A percentile compares a stretch with the other conserved stretches of the same genome.
Evolutionary conservation across 352 stramenopile species (phyloP).

Genomic region (Pythium aristosporum): DNA sequence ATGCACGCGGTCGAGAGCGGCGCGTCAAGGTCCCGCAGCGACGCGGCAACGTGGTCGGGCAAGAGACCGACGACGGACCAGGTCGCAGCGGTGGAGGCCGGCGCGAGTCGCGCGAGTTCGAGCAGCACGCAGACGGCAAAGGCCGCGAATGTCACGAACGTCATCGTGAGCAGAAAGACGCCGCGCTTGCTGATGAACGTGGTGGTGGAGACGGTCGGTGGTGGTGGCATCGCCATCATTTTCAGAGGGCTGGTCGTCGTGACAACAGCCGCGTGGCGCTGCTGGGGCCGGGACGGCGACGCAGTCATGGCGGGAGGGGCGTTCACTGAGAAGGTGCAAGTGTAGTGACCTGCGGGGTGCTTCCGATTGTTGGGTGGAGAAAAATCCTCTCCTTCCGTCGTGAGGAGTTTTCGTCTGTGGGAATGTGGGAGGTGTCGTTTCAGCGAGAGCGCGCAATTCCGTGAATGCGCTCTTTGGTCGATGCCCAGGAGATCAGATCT

Average conservation of each 20-base stretch:
- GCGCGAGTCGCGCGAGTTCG: conserved; percentile 47
- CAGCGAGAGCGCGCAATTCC: background rate
- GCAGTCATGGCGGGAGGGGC: too few relatives aligned
- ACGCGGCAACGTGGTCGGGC: conserved; percentile 27
- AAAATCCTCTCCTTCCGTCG: too few relatives aligned
- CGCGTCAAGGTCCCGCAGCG: conserved; percentile 30
- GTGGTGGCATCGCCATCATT: background rate
- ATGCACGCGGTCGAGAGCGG: conserved; percentile 40
- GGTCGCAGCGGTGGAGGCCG: conserved; percentile 10
- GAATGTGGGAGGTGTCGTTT: background rate
- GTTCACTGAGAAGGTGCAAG: too few relatives aligned
- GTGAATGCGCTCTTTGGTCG: conserved; percentile 1
- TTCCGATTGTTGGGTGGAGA: background rate
- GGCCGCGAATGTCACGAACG: conserved; percentile 55
- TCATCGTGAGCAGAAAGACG: conserved; percentile 58
- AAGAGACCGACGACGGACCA: conserved; percentile 19
- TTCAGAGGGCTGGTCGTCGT: too few relatives aligned
- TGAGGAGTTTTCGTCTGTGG: too few relatives aligned
- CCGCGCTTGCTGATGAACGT: conserved; percentile 40
- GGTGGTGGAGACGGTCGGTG: background rate
- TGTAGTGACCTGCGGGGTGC: too few relatives aligned
- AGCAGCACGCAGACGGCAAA: conserved; percentile 63
- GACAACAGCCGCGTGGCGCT: too few relatives aligned
- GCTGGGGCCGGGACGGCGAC: too few relatives aligned
- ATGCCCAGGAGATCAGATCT: background rate